Evolutionary conservation across 31 red algal genomes (phyloP), one percentile per base, ranked within the genome.

Genomic region (Odonthalia washingtoniensis): DNA sequence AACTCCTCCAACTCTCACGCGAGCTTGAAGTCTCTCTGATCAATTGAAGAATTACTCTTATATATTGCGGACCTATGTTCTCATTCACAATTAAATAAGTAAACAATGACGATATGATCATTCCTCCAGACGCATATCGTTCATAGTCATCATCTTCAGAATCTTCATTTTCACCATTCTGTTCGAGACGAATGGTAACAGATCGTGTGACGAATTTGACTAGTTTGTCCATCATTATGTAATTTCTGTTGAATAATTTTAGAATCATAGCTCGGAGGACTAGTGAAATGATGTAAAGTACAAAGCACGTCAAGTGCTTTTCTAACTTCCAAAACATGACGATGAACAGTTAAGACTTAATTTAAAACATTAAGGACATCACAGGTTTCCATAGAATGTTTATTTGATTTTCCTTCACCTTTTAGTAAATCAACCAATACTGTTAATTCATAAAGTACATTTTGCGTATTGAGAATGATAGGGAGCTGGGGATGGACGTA

Each of bases 71-170:
- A 57, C 91, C 94, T 27, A 80, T 87, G 52, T 88, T 88, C 52
- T 95, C 94, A 6, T 88, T 44, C 2, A 85, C 84, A 39, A 95
- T 63, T 26, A 95, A 61, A 3, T 77, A 77, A 24, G 89, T 89
- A 65, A 95, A 89, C 57, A 95, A 88, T n/a, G 87, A 91, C 21
- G 94, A 91, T 49, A 95, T 88, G 1, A 95, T 81, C 94, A 95
- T 87, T 84, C 91, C 93, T 45, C 93, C 93, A 31, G 93, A 95
- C 77, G 93, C 93, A 46, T 90, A 95, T 74, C 93, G 82, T 53
- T 95, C 82, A 14, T 87, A 74, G 40, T 95, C 93, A 67, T 87
- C 90, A 18, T 78, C 70, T 73, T 95, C 93, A n/a, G n/a, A n/a
- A n/a, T n/a, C n/a, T n/a, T n/a, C n/a, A n/a, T n/a, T n/a, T n/a